Percentiles rank a stretch among this genome's conserved stretches.
phyloP scores from a whole-genome alignment of 768 basidiomycete species.

The Auricularia cornea region DNA sequence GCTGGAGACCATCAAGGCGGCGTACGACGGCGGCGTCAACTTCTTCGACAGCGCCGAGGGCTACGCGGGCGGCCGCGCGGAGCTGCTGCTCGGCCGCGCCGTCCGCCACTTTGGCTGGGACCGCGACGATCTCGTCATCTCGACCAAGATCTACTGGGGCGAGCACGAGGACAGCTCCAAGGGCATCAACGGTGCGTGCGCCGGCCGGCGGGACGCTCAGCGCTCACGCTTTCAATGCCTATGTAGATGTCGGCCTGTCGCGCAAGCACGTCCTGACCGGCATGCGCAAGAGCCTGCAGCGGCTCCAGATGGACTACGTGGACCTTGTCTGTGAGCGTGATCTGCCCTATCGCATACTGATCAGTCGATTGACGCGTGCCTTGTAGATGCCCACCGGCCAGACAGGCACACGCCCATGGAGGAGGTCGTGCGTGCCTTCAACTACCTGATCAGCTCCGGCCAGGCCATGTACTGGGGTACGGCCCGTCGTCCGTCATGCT shows the following conservation, averaged over 20 bases:
- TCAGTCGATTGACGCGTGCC: not conserved
- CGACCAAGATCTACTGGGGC: slow-evolving; percentile 12
- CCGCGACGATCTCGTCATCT: slow-evolving; percentile 12
- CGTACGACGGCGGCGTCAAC: slow-evolving; percentile 12
- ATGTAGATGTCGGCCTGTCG: not conserved
- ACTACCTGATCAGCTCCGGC: slow-evolving; percentile 52
- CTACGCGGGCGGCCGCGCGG: slow-evolving; percentile 6
- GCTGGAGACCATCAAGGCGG: slow-evolving; percentile 10
- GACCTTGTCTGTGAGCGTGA: slow-evolving; percentile 48
- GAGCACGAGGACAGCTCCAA: slow-evolving; percentile 5
- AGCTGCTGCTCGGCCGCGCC: slow-evolving; percentile 10
- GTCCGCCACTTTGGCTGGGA: slow-evolving; percentile 9
- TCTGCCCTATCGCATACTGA: not conserved
- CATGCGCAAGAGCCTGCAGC: slow-evolving; percentile 52
- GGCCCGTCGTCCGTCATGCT: slow-evolving; percentile 29
- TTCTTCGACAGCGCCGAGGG: slow-evolving; percentile 12
- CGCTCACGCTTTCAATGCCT: not conserved
- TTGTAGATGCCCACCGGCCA: not conserved
- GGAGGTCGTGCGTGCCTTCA: slow-evolving; percentile 76
- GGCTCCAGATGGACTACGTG: slow-evolving; percentile 68
- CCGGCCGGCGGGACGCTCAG: not conserved
- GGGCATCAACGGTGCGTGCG: slow-evolving; percentile 5
- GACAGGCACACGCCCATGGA: slow-evolving; percentile 25
- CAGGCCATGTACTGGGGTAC: slow-evolving; percentile 68
- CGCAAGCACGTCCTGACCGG: slow-evolving; percentile 35